Base-by-base conservation (phyloP, 2,329 filamentous ascomycete genomes). In the Pestalotiopsis sp. region DNA sequence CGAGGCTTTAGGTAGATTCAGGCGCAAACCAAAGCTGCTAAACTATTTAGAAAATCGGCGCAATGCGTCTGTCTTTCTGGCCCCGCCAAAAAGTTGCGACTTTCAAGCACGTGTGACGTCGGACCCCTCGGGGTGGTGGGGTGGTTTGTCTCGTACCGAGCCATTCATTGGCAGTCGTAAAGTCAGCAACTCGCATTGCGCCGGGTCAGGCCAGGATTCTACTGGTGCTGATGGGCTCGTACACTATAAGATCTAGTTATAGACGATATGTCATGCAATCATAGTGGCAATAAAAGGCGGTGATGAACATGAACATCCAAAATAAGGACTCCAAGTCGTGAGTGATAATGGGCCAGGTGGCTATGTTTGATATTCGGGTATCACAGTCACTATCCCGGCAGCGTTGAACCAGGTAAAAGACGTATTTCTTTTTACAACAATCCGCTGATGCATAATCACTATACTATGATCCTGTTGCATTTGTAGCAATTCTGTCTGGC, bases 21-120 rank as follows among this genome's bases (percentile, higher is more conserved):
- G 58, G 58, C 58, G 58, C 58, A 61, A 61, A 60, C 7, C 30
- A n/a, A 48, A 52, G 44, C 58, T 61, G 58, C 58, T 35, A 38
- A 24, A 61, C n/a, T 26, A 61, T 52, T 52, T 22, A 58, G 26
- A 58, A 26, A 24, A 58, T 58, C 56, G 26, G 26, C 56, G 20
- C 22, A 17, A 61, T 61, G 58, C 58, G n/a, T 35, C 44, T 17
- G 30, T 35, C 30, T 35, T 7, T 65, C 44, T 48, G 58, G 64
- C 64, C 64, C 64, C 64, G 22, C 64, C 64, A 66, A 66, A 66
- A 66, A 58, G 40, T 58, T 66, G 55, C 64, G 55, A 66, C 55
- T 48, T 66, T 66, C 20, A 20, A 59, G 64, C 64, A 55, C 64
- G 24, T 55, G 52, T 52, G 60, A 63, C 60, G 38, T 63, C 60